Base-by-base conservation (phyloP, 805 yeast species). In the Jamesozyma gamospora region DNA sequence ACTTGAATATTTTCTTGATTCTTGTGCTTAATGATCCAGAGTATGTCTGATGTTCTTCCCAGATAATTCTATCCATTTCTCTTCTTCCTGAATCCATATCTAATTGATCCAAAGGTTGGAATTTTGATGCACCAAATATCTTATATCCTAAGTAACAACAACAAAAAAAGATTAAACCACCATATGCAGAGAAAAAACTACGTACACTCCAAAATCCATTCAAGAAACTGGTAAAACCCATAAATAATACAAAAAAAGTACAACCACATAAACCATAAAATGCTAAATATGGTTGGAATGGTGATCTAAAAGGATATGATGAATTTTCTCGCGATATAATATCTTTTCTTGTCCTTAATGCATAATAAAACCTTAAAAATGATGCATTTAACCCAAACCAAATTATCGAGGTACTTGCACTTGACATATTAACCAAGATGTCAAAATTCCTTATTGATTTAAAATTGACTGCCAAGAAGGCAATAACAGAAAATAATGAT, bases 41-140 rank as follows among this genome's bases (percentile, higher is more conserved):
- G 38, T 64, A 65, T 27, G 58, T 64, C 32, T 61, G 66, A 37
- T 82, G 84, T 42, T 84, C 92, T 48, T 79, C 85, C 94, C 94
- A 84, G 17, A 78, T 75, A 46, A 74, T 74, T 36, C 86, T 66
- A 59, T 86, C 95, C 62, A 79, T 75, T 55, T 85, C 95, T 37
- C 92, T 69, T 50, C 95, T 66, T 2, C 95, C 95, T 0, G 85
- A 72, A 57, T 86, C 95, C 55, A 82, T 71, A 57, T 86, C 94
- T 43, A 85, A 56, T 34, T 82, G 79, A 48, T 82, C 88, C 34
- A 83, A 62, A 36, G 83, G 70, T 38, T 77, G 82, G 10, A 79
- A 64, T 46, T 75, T 71, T 1, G 88, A 77, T 9, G 84, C 75
- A 42, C 76, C 71, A 13, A 77, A 52, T 0, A 76, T 32, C 51